These are phyloP conservation scores for Ilex aquifolium DNA, from an alignment of 257 asterid species.

Conservation along the genomic window DNA sequence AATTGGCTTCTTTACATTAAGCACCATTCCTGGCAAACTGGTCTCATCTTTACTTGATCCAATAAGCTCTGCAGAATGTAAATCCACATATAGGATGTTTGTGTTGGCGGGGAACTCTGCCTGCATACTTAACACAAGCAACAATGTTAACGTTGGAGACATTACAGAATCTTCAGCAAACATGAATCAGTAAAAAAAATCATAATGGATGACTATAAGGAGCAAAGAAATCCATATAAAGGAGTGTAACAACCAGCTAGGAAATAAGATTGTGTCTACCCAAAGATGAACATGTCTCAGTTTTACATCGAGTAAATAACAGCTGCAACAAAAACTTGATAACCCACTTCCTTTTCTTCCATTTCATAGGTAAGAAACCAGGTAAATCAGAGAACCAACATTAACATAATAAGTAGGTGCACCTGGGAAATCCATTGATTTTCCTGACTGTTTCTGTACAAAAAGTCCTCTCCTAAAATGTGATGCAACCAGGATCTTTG, in stretches of 20 bases:
- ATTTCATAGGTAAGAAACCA: no score
- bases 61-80: constrained; percentile 76
- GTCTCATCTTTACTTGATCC: constrained; percentile 62
- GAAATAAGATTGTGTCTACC: no score
- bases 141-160: constrained; percentile 26
- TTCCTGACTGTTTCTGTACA: no score
- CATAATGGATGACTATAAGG: constrained; percentile 1
- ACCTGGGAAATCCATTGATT: no score
- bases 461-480: no score
- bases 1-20: constrained; percentile 77
- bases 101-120: constrained; percentile 94
- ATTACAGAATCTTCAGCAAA: constrained; percentile 17
- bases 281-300: no score
- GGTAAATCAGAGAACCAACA: no score
- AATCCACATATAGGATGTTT: constrained; percentile 87
- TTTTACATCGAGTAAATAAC: no score
- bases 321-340: no score
- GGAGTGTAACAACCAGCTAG: constrained; percentile 7
- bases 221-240: not conserved
- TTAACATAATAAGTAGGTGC: no score
- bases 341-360: no score
- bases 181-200: constrained; percentile 2
- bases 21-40: constrained; percentile 94
- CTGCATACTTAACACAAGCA: constrained; percentile 65
- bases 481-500: no score